Percentiles rank a stretch among this genome's conserved stretches.
phyloP scores from a whole-genome alignment of 2,329 filamentous ascomycete genomes.

The Coniochaeta hoffmannii region DNA sequence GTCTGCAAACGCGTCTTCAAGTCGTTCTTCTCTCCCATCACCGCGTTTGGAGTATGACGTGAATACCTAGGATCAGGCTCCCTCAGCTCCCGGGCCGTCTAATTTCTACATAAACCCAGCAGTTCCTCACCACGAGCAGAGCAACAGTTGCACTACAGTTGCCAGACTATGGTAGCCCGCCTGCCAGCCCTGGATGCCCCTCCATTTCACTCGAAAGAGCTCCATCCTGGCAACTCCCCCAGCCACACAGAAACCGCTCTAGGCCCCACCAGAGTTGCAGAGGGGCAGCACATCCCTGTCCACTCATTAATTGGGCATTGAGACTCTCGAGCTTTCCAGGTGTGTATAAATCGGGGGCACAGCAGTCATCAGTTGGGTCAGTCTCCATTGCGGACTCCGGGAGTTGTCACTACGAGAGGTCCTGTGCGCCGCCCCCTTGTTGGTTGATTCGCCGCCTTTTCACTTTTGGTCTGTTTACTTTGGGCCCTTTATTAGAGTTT shows the following conservation, averaged over 20 bases:
- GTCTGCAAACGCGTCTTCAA: not conserved
- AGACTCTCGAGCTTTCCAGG: not conserved
- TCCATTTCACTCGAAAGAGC: not conserved
- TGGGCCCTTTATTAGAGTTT: conserved; percentile 10
- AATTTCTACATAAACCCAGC: not conserved
- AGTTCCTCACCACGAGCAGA: not conserved
- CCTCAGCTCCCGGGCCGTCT: not conserved
- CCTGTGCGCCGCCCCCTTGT: not conserved
- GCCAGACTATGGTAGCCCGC: not conserved
- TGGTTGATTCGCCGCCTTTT: not conserved
- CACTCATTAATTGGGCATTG: not conserved
- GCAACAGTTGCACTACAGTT: conserved; percentile 1
- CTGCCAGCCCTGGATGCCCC: not conserved
- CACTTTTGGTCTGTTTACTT: conserved; percentile 10
- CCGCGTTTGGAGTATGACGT: not conserved
- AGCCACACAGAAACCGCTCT: not conserved
- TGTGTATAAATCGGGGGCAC: conserved; percentile 3
- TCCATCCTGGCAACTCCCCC: not conserved
- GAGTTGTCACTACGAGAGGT: not conserved
- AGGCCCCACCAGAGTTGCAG: not conserved
- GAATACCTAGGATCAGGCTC: not conserved
- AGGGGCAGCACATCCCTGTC: not conserved
- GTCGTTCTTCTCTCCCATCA: not conserved
- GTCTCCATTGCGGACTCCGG: not conserved
- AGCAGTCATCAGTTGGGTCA: not conserved